A percentile compares a stretch with the other conserved stretches of the same genome.
phyloP scores from a whole-genome alignment of 495 filamentous ascomycete species.

The Thermothielavioides terrestris region DNA sequence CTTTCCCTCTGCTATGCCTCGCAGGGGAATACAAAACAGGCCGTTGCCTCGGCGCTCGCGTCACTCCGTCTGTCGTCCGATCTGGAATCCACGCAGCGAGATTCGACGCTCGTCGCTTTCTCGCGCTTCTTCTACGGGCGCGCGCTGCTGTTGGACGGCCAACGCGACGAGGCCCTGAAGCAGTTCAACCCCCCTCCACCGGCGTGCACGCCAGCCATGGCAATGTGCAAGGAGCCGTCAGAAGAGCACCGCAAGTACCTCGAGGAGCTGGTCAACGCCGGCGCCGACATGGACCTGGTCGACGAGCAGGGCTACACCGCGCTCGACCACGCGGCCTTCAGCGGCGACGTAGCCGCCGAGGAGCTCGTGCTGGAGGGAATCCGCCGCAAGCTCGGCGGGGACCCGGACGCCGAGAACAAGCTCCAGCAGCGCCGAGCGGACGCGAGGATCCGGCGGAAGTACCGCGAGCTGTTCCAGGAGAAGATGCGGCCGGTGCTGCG shows the following conservation, averaged over 20 bases:
- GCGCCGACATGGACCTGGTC: slow-evolving; percentile 18
- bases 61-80: background rate
- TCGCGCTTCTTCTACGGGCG: slow-evolving; percentile 10
- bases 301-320: slow-evolving; percentile 27
- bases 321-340: slow-evolving; percentile 25
- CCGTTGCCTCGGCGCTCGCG: background rate
- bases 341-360: slow-evolving; percentile 10
- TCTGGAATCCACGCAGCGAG: background rate
- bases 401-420: background rate
- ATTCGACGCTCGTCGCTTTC: slow-evolving; percentile 1
- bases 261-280: slow-evolving; percentile 17
- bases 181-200: background rate
- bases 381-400: background rate
- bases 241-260: slow-evolving; percentile 23
- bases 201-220: slow-evolving; percentile 21
- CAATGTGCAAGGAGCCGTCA: slow-evolving; percentile 28
- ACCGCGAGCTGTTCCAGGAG: slow-evolving; percentile 28
- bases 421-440: slow-evolving; percentile 2
- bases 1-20: slow-evolving; percentile 15
- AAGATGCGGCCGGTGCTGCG: slow-evolving; percentile 19
- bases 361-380: slow-evolving; percentile 19
- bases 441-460: slow-evolving; percentile 20
- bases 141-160: background rate
- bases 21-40: background rate
- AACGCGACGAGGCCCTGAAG: background rate